phyloP scores from a whole-genome alignment of 805 yeast genomes.

The Danielozyma ontarioensis region DNA sequence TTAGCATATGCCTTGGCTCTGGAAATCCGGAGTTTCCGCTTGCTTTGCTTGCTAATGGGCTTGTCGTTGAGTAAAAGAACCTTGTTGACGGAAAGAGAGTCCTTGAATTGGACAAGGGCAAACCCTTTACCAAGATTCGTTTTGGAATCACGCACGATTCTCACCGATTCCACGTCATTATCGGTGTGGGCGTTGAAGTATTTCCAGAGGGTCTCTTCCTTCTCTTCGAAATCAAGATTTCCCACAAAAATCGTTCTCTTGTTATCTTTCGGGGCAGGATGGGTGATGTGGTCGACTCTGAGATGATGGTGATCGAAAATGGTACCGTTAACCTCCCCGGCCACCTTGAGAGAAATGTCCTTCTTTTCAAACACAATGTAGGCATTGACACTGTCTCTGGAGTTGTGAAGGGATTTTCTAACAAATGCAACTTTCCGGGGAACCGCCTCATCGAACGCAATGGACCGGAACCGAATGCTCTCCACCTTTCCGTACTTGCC shows the following conservation, averaged over 20 bases:
- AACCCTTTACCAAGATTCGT: conserved; percentile 97
- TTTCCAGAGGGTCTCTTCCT: conserved; percentile 84
- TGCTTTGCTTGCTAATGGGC: conserved; percentile 39
- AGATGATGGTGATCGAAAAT: conserved; percentile 70
- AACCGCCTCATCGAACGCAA: conserved; percentile 78
- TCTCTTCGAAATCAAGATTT: conserved; percentile 86
- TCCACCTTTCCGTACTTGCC: conserved; percentile 49
- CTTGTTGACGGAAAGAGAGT: conserved; percentile 65
- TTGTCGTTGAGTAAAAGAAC: conserved; percentile 76
- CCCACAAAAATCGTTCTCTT: conserved; percentile 88
- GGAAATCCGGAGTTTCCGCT: conserved; percentile 68
- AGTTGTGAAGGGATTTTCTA: conserved; percentile 67
- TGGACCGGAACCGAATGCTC: conserved; percentile 86
- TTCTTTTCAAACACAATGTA: conserved; percentile 73
- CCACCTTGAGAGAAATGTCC: conserved; percentile 42
- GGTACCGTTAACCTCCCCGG: conserved; percentile 55
- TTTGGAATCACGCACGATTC: conserved; percentile 86
- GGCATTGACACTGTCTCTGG: conserved; percentile 80
- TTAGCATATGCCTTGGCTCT: conserved; percentile 44
- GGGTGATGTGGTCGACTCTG: conserved; percentile 89
- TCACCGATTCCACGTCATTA: conserved; percentile 73
- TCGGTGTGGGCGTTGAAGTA: conserved; percentile 52
- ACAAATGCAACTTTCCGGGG: conserved; percentile 92
- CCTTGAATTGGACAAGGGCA: conserved; percentile 89
- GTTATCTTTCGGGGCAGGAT: conserved; percentile 82